Evolutionary conservation across 2,329 filamentous ascomycete species (phyloP).

Genomic region (Davidsoniella neocaledoniae): DNA sequence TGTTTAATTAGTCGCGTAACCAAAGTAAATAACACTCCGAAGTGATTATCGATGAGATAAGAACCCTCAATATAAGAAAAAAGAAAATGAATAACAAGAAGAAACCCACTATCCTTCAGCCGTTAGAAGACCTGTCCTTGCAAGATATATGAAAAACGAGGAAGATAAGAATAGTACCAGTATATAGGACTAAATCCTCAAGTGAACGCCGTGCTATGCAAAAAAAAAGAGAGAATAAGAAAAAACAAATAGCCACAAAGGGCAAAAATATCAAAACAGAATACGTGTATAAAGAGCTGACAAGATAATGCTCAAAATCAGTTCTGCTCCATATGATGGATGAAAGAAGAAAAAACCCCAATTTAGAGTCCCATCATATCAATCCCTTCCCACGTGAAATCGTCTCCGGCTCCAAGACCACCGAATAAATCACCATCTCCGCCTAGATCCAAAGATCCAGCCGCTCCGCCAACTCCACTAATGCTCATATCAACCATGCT

Average conservation of each 20-base stretch:
- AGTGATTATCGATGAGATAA: too few species aligned
- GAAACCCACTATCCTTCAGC: too few species aligned
- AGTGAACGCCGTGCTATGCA: background rate
- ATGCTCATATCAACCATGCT: constrained; percentile 9
- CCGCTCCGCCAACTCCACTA: background rate
- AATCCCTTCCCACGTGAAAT: constrained; percentile 11
- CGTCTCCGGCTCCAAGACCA: constrained; percentile 8
- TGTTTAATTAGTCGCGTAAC: too few species aligned
- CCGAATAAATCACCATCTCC: constrained; percentile 11
- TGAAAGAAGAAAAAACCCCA: background rate
- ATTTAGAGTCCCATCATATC: constrained; percentile 8
- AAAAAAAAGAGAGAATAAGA: background rate
- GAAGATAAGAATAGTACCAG: too few species aligned
- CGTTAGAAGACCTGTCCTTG: too few species aligned
- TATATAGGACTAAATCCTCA: background rate
- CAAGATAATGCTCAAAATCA: background rate
- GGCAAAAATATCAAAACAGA: background rate
- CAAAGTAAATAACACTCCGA: too few species aligned
- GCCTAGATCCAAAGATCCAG: constrained; percentile 2
- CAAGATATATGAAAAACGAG: too few species aligned
- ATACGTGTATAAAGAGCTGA: background rate
- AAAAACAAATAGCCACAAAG: background rate
- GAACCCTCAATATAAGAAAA: too few species aligned
- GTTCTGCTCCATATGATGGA: background rate
- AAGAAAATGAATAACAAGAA: too few species aligned